Conservation (phyloP, 805 yeast species). For the Candida stauntonica region DNA sequence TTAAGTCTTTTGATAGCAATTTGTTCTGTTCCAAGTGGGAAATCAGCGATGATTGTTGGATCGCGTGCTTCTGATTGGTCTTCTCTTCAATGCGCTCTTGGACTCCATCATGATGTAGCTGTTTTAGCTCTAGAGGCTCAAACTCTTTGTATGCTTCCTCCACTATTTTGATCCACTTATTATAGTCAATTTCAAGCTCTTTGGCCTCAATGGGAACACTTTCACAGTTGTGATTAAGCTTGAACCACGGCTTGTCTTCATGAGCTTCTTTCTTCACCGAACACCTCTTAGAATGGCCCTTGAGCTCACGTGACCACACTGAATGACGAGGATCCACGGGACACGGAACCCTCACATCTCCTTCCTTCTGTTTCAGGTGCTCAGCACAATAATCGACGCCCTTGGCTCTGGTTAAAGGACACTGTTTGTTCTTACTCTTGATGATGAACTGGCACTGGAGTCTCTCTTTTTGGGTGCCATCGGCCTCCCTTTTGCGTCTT, state of each 20-base stretch:
- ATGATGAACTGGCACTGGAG: constrained; percentile 45
- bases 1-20: constrained; percentile 33
- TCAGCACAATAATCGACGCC: constrained; percentile 56
- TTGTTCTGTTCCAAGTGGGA: constrained; percentile 50
- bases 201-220: too few relatives aligned
- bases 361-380: constrained; percentile 37
- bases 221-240: constrained; percentile 40
- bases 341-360: constrained; percentile 54
- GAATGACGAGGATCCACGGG: constrained; percentile 75
- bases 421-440: constrained; percentile 46
- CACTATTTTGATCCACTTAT: constrained; percentile 32
- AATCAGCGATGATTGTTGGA: constrained; percentile 77
- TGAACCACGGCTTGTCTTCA: constrained; percentile 44
- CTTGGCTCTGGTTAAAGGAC: constrained; percentile 56
- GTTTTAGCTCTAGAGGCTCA: constrained; percentile 28
- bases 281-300: constrained; percentile 59
- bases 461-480: constrained; percentile 12
- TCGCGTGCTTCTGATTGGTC: constrained; percentile 66
- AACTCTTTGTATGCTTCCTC: constrained; percentile 33
- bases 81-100: constrained; percentile 32
- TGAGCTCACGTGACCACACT: constrained; percentile 57
- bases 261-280: constrained; percentile 36
- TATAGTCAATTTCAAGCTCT: constrained; percentile 20
- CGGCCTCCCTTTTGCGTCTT: constrained; percentile 13
- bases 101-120: constrained; percentile 26